Evolutionary conservation across 805 yeast species (phyloP).

Genomic region (Hemisphaericaspora nanyangensis): DNA sequence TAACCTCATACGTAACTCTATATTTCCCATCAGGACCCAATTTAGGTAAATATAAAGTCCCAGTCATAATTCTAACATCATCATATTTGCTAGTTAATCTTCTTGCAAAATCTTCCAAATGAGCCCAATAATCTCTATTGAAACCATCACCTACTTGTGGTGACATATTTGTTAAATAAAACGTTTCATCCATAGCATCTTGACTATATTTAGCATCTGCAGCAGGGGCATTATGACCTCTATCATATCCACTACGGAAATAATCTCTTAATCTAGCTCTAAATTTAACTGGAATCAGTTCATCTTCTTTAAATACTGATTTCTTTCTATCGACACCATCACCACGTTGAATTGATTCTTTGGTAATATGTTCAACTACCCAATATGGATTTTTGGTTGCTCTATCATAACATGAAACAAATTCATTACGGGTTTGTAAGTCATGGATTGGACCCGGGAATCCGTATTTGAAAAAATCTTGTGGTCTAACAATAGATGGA

Average conservation of each 20-base stretch:
- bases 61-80: slow-evolving; percentile 84
- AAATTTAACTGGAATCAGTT: slow-evolving; percentile 68
- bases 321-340: slow-evolving; percentile 70
- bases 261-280: slow-evolving; percentile 79
- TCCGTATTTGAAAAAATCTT: slow-evolving; percentile 84
- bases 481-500: slow-evolving; percentile 56
- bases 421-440: slow-evolving; percentile 67
- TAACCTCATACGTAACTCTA: slow-evolving; percentile 82
- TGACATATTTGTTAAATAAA: slow-evolving; percentile 81
- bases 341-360: slow-evolving; percentile 51
- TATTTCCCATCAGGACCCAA: slow-evolving; percentile 78
- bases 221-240: slow-evolving; percentile 98
- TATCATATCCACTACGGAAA: slow-evolving; percentile 91
- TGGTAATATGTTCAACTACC: slow-evolving; percentile 87
- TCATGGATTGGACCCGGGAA: slow-evolving; percentile 96
- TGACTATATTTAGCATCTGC: slow-evolving; percentile 94
- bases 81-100: slow-evolving; percentile 67
- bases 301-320: slow-evolving; percentile 86
- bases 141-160: slow-evolving; percentile 98
- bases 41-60: slow-evolving; percentile 87
- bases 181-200: slow-evolving; percentile 92
- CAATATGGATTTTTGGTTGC: slow-evolving; percentile 81
- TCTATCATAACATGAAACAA: slow-evolving; percentile 82
- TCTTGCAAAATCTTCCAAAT: slow-evolving; percentile 85
- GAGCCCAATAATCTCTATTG: slow-evolving; percentile 97